These are phyloP conservation scores for Breviolum minutum DNA, from an alignment of 73 alveolate species.

Conservation along the genomic window DNA sequence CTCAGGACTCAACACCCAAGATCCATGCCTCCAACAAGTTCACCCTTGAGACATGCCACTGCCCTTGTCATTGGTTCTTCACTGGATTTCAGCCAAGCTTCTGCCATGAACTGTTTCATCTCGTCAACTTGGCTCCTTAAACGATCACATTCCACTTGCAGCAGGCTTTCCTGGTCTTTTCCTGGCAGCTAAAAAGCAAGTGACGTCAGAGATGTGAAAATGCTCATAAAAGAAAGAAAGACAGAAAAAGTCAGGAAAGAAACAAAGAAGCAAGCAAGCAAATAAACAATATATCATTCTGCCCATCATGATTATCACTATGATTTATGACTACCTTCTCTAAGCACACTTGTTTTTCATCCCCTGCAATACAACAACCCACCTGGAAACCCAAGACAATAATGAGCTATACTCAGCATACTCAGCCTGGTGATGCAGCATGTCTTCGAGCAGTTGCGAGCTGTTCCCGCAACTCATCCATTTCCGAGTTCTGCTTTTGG, in stretches of 20 bases:
- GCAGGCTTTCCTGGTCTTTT: neutral
- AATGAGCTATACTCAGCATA: neutral
- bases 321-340: too few relatives aligned
- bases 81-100: neutral
- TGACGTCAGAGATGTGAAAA: neutral
- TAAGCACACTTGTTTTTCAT: too few relatives aligned
- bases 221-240: neutral
- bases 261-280: neutral
- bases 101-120: conserved; percentile 49
- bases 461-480: conserved; percentile 46
- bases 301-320: too few relatives aligned
- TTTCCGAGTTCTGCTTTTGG: conserved; percentile 30
- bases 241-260: too few relatives aligned
- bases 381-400: too few relatives aligned
- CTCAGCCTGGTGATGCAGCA: conserved; percentile 24
- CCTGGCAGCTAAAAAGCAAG: neutral
- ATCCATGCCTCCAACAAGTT: neutral
- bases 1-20: neutral
- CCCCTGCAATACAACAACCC: too few relatives aligned
- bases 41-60: too few relatives aligned
- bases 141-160: conserved; percentile 65
- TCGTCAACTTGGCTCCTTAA: conserved; percentile 77
- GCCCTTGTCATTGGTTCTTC: too few relatives aligned
- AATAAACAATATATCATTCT: too few relatives aligned
- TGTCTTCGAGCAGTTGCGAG: neutral